A percentile compares a stretch with the other conserved stretches of the same genome.
These are phyloP conservation scores for Alternaria brassicae DNA, from an alignment of 2,329 filamentous ascomycete genomes.

Conservation along the genomic window DNA sequence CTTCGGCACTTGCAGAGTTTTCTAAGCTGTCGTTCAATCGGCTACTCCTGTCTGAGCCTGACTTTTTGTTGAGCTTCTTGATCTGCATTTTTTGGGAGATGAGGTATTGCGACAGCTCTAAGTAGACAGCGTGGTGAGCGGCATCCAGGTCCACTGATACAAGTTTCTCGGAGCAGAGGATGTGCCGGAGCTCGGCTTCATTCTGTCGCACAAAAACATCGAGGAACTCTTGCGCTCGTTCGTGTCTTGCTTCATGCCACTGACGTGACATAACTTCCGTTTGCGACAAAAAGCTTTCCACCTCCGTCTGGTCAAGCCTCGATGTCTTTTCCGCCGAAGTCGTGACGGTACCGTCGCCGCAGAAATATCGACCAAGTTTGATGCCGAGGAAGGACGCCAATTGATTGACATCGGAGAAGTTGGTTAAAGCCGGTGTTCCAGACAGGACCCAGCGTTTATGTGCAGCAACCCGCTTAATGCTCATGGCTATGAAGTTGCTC, in stretches of 20 bases:
- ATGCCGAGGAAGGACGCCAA: constrained; percentile 65
- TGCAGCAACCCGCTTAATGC: constrained; percentile 57
- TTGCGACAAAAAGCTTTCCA: constrained; percentile 64
- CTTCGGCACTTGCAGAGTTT: constrained; percentile 57
- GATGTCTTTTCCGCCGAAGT: constrained; percentile 57
- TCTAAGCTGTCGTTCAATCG: constrained; percentile 57
- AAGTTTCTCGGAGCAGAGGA: constrained; percentile 55
- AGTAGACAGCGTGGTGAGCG: constrained; percentile 61
- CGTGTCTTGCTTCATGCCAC: constrained; percentile 61
- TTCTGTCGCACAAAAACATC: constrained; percentile 58
- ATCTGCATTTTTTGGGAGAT: constrained; percentile 60
- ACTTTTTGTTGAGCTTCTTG: constrained; percentile 48
- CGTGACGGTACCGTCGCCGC: constrained; percentile 54
- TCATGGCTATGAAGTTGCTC: constrained; percentile 35
- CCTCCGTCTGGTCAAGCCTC: constrained; percentile 44
- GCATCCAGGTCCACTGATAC: constrained; percentile 54
- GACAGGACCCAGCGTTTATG: constrained; percentile 68
- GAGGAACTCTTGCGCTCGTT: constrained; percentile 63
- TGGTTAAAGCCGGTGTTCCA: constrained; percentile 65
- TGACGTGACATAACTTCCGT: constrained; percentile 57
- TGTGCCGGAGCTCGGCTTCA: constrained; percentile 44
- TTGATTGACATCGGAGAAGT: constrained; percentile 66
- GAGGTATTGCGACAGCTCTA: constrained; percentile 63
- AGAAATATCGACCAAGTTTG: constrained; percentile 62
- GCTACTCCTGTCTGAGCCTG: constrained; percentile 46